Percentiles rank a stretch among this genome's conserved stretches.
phyloP scores from a whole-genome alignment of 352 stramenopile genomes.

The Globisporangium uncinulatum region DNA sequence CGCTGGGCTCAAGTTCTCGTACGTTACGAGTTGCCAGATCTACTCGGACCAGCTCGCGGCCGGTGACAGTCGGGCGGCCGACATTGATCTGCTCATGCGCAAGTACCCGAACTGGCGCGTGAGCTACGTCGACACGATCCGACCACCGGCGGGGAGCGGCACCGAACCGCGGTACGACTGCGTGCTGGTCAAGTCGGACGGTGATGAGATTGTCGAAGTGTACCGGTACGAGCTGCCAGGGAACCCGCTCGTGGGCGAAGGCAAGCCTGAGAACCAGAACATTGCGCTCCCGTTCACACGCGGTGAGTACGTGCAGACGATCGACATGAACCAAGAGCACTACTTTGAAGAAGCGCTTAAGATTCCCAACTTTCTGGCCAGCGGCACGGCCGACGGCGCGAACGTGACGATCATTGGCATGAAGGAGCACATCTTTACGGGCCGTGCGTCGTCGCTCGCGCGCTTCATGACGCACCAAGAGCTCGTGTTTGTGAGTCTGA shows the following conservation, averaged over 20 bases:
- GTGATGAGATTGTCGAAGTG: slow-evolving; percentile 83
- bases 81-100: slow-evolving; percentile 97
- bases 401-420: slow-evolving; percentile 83
- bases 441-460: slow-evolving; percentile 73
- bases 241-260: slow-evolving; percentile 75
- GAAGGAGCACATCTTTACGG: slow-evolving; percentile 88
- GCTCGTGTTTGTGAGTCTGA: slow-evolving; percentile 85
- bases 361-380: slow-evolving; percentile 77
- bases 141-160: slow-evolving; percentile 54
- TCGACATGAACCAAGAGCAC: slow-evolving; percentile 91
- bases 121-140: slow-evolving; percentile 85
- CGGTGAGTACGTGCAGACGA: slow-evolving; percentile 85
- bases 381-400: slow-evolving; percentile 30
- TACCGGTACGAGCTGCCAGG: slow-evolving; percentile 85
- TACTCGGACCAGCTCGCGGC: slow-evolving; percentile 77
- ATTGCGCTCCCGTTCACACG: slow-evolving; percentile 83
- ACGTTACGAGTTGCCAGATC: slow-evolving; percentile 88
- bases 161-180: slow-evolving; percentile 73
- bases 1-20: slow-evolving; percentile 83
- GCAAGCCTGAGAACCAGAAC: slow-evolving; percentile 88
- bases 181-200: slow-evolving; percentile 78
- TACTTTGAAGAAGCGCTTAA: slow-evolving; percentile 87
- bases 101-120: slow-evolving; percentile 94
- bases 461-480: slow-evolving; percentile 88
- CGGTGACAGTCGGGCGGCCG: slow-evolving; percentile 76